A percentile compares a stretch with the other conserved stretches of the same genome.
Evolutionary conservation across 2,329 filamentous ascomycete genomes (phyloP).

Genomic region (Phyllosticta citriasiana): DNA sequence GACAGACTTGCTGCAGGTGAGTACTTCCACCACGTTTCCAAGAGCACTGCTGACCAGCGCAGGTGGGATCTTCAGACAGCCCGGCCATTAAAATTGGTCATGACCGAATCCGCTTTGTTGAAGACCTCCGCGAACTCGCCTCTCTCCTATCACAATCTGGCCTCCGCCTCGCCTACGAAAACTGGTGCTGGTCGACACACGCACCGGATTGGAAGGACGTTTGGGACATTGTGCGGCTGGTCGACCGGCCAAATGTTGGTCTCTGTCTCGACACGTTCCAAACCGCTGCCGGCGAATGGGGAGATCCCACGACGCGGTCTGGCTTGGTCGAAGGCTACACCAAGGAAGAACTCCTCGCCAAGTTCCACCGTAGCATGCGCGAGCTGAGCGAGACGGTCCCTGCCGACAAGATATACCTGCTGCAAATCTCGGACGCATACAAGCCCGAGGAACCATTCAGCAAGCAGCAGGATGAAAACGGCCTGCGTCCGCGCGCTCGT

Average conservation of each 20-base stretch:
- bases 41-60: not conserved
- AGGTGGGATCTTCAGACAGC: constrained; percentile 56
- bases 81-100: constrained; percentile 43
- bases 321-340: constrained; percentile 46
- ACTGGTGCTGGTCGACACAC: constrained; percentile 72
- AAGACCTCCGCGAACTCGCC: constrained; percentile 54
- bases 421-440: constrained; percentile 70
- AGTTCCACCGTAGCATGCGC: constrained; percentile 45
- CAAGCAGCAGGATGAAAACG: constrained; percentile 39
- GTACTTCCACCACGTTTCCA: constrained; percentile 9
- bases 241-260: constrained; percentile 56
- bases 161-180: constrained; percentile 63
- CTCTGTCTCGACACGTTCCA: constrained; percentile 74
- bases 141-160: constrained; percentile 49
- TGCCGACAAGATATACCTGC: constrained; percentile 59
- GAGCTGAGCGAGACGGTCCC: constrained; percentile 50
- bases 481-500: constrained; percentile 49
- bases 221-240: constrained; percentile 56
- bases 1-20: constrained; percentile 60
- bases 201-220: constrained; percentile 59
- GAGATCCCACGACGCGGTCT: constrained; percentile 54
- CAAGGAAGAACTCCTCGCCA: constrained; percentile 37
- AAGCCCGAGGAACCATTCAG: constrained; percentile 48
- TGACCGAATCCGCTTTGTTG: constrained; percentile 42
- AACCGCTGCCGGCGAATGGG: constrained; percentile 62